Conservation (phyloP, 495 filamentous ascomycete genomes). For the Saxispiralis lemnorum region DNA sequence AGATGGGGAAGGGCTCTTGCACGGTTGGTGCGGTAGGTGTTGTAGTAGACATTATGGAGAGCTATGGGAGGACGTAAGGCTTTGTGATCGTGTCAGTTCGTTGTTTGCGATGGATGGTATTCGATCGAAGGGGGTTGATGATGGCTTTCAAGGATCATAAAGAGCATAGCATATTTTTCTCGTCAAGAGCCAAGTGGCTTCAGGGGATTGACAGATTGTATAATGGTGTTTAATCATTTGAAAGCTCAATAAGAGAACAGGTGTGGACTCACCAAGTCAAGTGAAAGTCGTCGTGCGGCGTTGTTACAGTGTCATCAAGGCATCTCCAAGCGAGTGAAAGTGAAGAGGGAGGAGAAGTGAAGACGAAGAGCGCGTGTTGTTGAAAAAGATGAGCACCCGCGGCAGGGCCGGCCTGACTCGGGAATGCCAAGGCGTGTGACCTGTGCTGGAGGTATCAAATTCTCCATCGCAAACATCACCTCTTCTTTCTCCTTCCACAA, state of each 20-base stretch:
- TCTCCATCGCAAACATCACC: no score
- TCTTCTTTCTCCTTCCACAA: no score
- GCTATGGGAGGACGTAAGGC: not conserved
- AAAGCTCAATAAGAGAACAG: not conserved
- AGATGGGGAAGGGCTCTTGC: conserved; percentile 53
- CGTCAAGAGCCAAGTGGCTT: conserved; percentile 25
- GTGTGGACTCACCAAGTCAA: not conserved
- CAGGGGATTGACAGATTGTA: conserved; percentile 87
- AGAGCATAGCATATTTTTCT: conserved; percentile 21
- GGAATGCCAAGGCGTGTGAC: no score
- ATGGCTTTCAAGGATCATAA: conserved; percentile 17
- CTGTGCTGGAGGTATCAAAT: no score
- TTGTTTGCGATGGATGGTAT: not conserved
- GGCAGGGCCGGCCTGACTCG: no score
- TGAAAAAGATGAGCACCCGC: no score
- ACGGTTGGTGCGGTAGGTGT: not conserved
- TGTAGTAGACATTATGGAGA: conserved; percentile 14
- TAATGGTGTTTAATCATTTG: conserved; percentile 51
- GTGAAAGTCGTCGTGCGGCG: no score
- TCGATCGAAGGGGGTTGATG: not conserved
- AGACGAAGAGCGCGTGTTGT: no score
- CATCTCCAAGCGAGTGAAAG: no score
- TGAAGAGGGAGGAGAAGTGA: no score
- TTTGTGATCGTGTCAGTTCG: not conserved
- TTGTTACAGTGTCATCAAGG: no score